Evolutionary conservation across 2,329 filamentous ascomycete species (phyloP), one percentile per base, ranked within the genome.

Genomic region (Fusarium sp.): DNA sequence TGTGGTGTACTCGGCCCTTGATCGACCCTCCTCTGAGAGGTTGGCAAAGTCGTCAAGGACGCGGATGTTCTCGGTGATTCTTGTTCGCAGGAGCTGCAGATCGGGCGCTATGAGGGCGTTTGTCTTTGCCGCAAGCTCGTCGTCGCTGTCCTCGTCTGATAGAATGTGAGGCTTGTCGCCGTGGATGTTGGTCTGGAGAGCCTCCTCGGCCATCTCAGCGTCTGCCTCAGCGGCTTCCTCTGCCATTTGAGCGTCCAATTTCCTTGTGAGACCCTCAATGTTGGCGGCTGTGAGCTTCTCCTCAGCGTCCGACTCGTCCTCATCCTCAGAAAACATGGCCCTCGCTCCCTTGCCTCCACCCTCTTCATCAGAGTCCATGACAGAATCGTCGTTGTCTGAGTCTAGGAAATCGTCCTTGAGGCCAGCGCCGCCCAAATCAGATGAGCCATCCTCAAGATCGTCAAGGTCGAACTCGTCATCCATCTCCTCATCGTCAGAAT

Each of bases 231-330:
- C 94, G 18, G 91, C 93, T 68, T 97, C 93, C 63, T 91, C 87
- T 44, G 92, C 92, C 76, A 88, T 84, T 77, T 96, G 85, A 75
- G 88, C 85, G 78, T 99, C 95, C 59, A 99, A 82, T 79, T 94
- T 95, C 73, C 90, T 87, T 57, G 95, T 95, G 58, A 99, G 84
- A 61, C 96, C 96, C 74, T 92, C 96, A 68, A 99, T 98, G 80
- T 99, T 99, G 67, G 96, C 96, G 3, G 95, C 95, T 52, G 94
- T 99, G 72, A 99, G 87, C 78, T 91, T 91, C 81, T 98, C 95
- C 81, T 97, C 94, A 7, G 90, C 91, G 74, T 97, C 94, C 1
- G 92, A 95, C 52, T 94, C 91, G 69, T 95, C 93, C 73, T 97
- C 94, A 76, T 98, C 95, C 69, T 98, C 96, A 0, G 96, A 98